phyloP scores from a whole-genome alignment of 2,329 filamentous ascomycete species.

The Hypoxylon rubiginosum region DNA sequence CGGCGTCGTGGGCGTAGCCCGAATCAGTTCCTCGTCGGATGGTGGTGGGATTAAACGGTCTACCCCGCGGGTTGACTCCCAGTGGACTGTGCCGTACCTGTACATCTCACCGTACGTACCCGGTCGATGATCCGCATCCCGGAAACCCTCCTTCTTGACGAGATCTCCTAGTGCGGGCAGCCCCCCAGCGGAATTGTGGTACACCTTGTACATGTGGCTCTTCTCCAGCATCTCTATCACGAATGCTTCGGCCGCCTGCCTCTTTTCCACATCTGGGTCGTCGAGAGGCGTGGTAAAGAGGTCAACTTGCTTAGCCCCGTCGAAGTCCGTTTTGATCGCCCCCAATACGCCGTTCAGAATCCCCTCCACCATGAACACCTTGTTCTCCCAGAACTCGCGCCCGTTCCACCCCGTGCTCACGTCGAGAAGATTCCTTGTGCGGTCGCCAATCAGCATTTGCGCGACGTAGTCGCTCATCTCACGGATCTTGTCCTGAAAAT shows the following conservation, averaged over 20 bases:
- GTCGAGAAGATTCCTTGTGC: conserved; percentile 52
- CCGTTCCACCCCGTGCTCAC: conserved; percentile 51
- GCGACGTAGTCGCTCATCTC: conserved; percentile 55
- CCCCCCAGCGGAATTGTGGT: conserved; percentile 53
- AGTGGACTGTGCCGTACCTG: conserved; percentile 54
- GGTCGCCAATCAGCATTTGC: conserved; percentile 55
- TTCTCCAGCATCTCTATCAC: conserved; percentile 53
- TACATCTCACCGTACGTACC: conserved; percentile 55
- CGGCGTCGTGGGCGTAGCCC: conserved; percentile 43
- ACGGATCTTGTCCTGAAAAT: conserved; percentile 41
- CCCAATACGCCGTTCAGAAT: conserved; percentile 52
- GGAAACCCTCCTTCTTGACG: conserved; percentile 42
- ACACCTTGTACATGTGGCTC: conserved; percentile 56
- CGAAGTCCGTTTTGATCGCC: conserved; percentile 48
- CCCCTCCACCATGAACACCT: conserved; percentile 51
- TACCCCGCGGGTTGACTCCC: conserved; percentile 48
- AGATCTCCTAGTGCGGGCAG: conserved; percentile 52
- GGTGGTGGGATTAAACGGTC: conserved; percentile 45
- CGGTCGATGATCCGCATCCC: conserved; percentile 50
- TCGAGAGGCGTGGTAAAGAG: conserved; percentile 52
- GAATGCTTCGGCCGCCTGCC: conserved; percentile 49
- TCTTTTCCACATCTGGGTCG: conserved; percentile 49
- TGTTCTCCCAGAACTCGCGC: conserved; percentile 51
- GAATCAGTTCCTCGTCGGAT: conserved; percentile 45
- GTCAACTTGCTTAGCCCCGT: conserved; percentile 50